phyloP scores from a whole-genome alignment of 495 filamentous ascomycete genomes.

The Daldinia childiae region DNA sequence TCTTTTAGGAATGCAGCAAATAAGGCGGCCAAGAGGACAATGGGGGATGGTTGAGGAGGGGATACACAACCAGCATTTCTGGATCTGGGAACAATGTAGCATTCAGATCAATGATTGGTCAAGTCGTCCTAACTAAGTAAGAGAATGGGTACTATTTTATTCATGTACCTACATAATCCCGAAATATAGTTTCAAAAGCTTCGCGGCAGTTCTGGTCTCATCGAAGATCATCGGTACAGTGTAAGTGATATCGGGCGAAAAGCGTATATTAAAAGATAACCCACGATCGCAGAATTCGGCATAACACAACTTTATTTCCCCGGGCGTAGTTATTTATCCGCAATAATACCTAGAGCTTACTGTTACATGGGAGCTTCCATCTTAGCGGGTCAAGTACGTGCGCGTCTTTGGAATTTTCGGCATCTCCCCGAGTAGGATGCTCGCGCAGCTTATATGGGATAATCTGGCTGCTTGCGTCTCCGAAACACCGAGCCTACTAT shows the following conservation, averaged over 20 bases:
- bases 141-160: constrained; percentile 14
- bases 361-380: constrained; percentile 28
- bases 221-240: constrained; percentile 30
- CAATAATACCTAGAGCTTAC: constrained; percentile 34
- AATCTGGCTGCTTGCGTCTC: constrained; percentile 24
- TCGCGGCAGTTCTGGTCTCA: constrained; percentile 41
- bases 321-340: constrained; percentile 42
- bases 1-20: neutral
- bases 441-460: constrained; percentile 13
- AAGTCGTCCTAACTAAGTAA: constrained; percentile 29
- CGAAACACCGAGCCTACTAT: constrained; percentile 44
- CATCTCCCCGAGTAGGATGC: constrained; percentile 18
- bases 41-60: constrained; percentile 18
- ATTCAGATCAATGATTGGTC: constrained; percentile 24
- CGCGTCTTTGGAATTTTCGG: constrained; percentile 11
- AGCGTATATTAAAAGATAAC: constrained; percentile 33
- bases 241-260: constrained; percentile 25
- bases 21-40: constrained; percentile 23
- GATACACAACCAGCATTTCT: constrained; percentile 22
- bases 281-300: constrained; percentile 34
- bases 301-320: constrained; percentile 20
- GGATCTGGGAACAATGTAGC: constrained; percentile 36
- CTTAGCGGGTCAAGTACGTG: constrained; percentile 20
- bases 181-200: constrained; percentile 21
- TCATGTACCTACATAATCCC: too few relatives aligned